A percentile compares a stretch with the other conserved stretches of the same genome.
Evolutionary conservation across 2,329 filamentous ascomycete species (phyloP).

Genomic region (Capronia epimyces): DNA sequence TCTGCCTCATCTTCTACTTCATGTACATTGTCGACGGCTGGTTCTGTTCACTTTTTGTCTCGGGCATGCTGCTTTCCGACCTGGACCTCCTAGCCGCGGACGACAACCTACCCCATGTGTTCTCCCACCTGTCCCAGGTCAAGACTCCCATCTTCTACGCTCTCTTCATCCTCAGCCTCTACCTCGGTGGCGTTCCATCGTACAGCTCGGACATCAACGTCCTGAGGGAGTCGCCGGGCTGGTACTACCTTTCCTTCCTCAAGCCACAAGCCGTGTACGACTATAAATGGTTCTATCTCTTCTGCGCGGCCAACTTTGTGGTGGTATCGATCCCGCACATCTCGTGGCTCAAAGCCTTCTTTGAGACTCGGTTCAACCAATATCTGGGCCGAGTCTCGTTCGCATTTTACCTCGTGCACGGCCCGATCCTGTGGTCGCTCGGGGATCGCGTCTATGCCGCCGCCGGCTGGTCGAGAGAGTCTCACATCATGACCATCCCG

Average conservation of each 20-base stretch:
- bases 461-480: constrained; percentile 50
- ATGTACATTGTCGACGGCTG: constrained; percentile 63
- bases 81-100: constrained; percentile 52
- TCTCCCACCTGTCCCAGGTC: constrained; percentile 44
- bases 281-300: constrained; percentile 64
- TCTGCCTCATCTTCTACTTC: constrained; percentile 57
- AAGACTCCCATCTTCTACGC: constrained; percentile 51
- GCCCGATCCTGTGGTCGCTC: constrained; percentile 46
- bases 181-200: constrained; percentile 58
- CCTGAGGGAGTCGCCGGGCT: constrained; percentile 21
- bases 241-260: constrained; percentile 31
- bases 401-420: constrained; percentile 46
- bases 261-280: constrained; percentile 63
- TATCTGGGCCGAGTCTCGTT: constrained; percentile 46
- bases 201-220: constrained; percentile 39
- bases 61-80: constrained; percentile 59
- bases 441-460: constrained; percentile 61
- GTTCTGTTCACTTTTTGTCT: constrained; percentile 56
- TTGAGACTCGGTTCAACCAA: constrained; percentile 40
- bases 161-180: constrained; percentile 50
- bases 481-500: constrained; percentile 49
- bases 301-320: constrained; percentile 54
- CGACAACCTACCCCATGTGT: constrained; percentile 48
- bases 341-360: constrained; percentile 48
- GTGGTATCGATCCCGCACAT: constrained; percentile 55